Conservation (phyloP, 306 rosid genomes). For the Hippophae rhamnoides region DNA sequence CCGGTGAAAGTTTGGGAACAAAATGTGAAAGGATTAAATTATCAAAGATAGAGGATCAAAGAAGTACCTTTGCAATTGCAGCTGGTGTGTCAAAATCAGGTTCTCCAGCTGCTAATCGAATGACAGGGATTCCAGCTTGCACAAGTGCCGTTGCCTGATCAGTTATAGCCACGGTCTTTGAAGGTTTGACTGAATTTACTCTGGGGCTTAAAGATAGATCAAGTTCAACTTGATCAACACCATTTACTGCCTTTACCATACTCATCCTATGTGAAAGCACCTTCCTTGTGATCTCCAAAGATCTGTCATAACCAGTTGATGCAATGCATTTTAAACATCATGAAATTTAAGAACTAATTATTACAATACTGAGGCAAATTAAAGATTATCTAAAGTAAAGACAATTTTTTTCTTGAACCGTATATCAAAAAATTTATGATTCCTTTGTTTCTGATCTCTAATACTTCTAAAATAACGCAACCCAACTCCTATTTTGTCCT, state of each 20-base stretch:
- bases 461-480: not conserved
- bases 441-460: not conserved
- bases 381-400: not conserved
- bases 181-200: constrained; percentile 73
- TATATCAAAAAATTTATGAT: not conserved
- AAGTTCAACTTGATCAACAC: constrained; percentile 23
- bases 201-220: constrained; percentile 73
- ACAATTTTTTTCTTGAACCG: not conserved
- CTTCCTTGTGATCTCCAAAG: constrained; percentile 17
- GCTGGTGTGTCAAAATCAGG: constrained; percentile 92
- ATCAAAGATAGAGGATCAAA: not conserved
- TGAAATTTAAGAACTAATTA: not conserved
- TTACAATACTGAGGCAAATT: not conserved
- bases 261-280: constrained; percentile 1
- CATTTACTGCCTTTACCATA: constrained; percentile 31
- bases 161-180: constrained; percentile 72
- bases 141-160: constrained; percentile 81
- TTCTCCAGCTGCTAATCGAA: constrained; percentile 82
- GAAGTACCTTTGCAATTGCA: constrained; percentile 51
- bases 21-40: not conserved
- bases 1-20: too few species aligned
- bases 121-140: constrained; percentile 82
- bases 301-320: constrained; percentile 9
- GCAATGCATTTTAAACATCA: not conserved
- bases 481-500: not conserved